Conservation (phyloP, 768 basidiomycete species). For the Neoboletus subvelutipes region DNA sequence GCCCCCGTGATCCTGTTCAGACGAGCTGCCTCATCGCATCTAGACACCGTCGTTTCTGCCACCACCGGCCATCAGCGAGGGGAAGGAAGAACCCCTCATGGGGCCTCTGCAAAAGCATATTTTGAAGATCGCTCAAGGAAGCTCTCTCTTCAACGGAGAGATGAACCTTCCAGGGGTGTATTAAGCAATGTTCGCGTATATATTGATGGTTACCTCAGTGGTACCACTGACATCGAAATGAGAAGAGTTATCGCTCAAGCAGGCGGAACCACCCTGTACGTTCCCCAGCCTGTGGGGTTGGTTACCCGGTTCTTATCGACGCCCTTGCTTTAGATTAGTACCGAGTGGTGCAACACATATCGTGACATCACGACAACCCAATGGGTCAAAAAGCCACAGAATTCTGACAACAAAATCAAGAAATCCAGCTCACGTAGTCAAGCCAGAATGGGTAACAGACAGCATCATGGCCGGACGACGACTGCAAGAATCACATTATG, state of each 20-base stretch:
- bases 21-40: neutral
- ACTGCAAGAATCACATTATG: conserved; percentile 59
- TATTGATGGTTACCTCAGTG: conserved; percentile 66
- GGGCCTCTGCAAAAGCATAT: conserved; percentile 35
- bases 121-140: conserved; percentile 47
- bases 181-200: conserved; percentile 54
- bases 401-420: conserved; percentile 52
- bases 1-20: conserved; percentile 10
- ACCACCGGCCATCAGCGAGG: conserved; percentile 69
- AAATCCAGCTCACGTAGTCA: conserved; percentile 59
- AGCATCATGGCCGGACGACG: conserved; percentile 61
- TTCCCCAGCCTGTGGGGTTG: conserved; percentile 2
- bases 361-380: conserved; percentile 69
- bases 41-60: conserved; percentile 61
- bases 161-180: conserved; percentile 24
- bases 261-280: conserved; percentile 67
- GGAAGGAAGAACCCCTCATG: conserved; percentile 38
- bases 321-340: conserved; percentile 39
- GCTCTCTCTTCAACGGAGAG: conserved; percentile 35
- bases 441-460: conserved; percentile 73
- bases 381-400: conserved; percentile 69
- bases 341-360: conserved; percentile 75
- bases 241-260: conserved; percentile 62
- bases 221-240: conserved; percentile 80
- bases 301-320: neutral